These are phyloP conservation scores for Hypericum androsaemum DNA, from an alignment of 345 rosid genomes.

Conservation along the genomic window DNA sequence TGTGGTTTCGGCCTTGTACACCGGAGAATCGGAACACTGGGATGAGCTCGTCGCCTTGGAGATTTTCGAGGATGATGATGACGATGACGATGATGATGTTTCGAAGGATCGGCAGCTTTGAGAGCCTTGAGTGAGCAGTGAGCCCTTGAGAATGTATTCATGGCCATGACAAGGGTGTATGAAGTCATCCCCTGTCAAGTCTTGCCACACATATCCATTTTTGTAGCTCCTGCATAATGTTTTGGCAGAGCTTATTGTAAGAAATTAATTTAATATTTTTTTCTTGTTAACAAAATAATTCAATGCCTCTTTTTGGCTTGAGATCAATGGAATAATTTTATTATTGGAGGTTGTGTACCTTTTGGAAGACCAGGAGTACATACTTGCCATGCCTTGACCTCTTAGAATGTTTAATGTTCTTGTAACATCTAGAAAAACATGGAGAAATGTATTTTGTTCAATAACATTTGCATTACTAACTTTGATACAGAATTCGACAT, in stretches of 20 bases:
- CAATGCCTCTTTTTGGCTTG: too few relatives aligned
- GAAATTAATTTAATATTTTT: not conserved
- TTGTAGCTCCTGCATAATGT: constrained; percentile 10
- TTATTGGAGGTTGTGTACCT: not conserved
- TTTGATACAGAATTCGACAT: too few relatives aligned
- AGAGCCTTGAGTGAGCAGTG: constrained; percentile 8
- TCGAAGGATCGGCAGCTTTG: constrained; percentile 16
- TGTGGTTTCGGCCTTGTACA: constrained; percentile 19
- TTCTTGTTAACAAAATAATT: not conserved
- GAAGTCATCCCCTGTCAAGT: constrained; percentile 11
- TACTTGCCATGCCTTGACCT: constrained; percentile 16
- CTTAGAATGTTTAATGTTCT: constrained; percentile 10
- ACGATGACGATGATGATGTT: constrained; percentile 17
- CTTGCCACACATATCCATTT: constrained; percentile 18
- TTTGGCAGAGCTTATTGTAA: not conserved
- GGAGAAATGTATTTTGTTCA: too few relatives aligned
- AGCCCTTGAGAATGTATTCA: constrained; percentile 22
- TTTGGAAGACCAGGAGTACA: constrained; percentile 19
- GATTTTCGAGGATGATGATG: constrained; percentile 21
- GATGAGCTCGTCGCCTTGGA: constrained; percentile 13
- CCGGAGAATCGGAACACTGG: constrained; percentile 21
- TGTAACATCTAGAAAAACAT: constrained; percentile 7
- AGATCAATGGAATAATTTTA: too few relatives aligned
- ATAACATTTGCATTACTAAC: too few relatives aligned
- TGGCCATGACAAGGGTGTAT: constrained; percentile 11